These are phyloP conservation scores for Fusarium penzigii DNA, from an alignment of 2,329 filamentous ascomycete species.

Conservation along the genomic window DNA sequence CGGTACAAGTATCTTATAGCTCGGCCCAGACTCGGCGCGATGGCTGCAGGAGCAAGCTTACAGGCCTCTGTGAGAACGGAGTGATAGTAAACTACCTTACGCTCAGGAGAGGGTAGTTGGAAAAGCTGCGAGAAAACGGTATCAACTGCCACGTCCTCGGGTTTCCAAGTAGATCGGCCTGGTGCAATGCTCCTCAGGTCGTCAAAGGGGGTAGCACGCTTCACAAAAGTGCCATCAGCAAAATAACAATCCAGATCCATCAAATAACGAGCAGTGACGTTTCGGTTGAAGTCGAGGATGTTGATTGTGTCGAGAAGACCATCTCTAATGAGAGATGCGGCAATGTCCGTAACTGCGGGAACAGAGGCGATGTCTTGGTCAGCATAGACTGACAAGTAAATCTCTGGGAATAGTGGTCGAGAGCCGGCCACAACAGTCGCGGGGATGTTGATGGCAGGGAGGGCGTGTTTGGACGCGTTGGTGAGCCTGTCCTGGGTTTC, in stretches of 20 bases:
- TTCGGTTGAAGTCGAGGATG: slow-evolving; percentile 88
- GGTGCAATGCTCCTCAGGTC: slow-evolving; percentile 71
- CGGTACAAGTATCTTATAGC: slow-evolving; percentile 92
- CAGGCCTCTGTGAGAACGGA: slow-evolving; percentile 92
- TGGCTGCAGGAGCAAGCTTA: slow-evolving; percentile 94
- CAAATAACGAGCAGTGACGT: slow-evolving; percentile 80
- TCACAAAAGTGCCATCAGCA: slow-evolving; percentile 84
- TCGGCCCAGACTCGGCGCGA: slow-evolving; percentile 88
- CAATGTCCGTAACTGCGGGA: slow-evolving; percentile 72
- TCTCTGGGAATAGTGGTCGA: slow-evolving; percentile 82
- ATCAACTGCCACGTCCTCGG: slow-evolving; percentile 96
- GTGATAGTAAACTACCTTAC: slow-evolving; percentile 97
- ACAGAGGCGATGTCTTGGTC: slow-evolving; percentile 89
- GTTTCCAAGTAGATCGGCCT: slow-evolving; percentile 84
- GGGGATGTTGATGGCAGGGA: slow-evolving; percentile 77
- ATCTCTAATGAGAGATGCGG: slow-evolving; percentile 82
- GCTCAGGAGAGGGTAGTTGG: slow-evolving; percentile 81
- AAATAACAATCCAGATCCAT: slow-evolving; percentile 97
- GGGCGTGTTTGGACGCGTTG: slow-evolving; percentile 68
- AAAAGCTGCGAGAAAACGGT: slow-evolving; percentile 95
- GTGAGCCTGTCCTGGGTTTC: slow-evolving; percentile 61
- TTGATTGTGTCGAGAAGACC: slow-evolving; percentile 91
- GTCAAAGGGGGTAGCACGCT: slow-evolving; percentile 90
- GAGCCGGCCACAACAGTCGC: slow-evolving; percentile 73
- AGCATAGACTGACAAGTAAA: slow-evolving; percentile 90